phyloP scores from a whole-genome alignment of 2,329 filamentous ascomycete species.

The Neurospora crassa region DNA sequence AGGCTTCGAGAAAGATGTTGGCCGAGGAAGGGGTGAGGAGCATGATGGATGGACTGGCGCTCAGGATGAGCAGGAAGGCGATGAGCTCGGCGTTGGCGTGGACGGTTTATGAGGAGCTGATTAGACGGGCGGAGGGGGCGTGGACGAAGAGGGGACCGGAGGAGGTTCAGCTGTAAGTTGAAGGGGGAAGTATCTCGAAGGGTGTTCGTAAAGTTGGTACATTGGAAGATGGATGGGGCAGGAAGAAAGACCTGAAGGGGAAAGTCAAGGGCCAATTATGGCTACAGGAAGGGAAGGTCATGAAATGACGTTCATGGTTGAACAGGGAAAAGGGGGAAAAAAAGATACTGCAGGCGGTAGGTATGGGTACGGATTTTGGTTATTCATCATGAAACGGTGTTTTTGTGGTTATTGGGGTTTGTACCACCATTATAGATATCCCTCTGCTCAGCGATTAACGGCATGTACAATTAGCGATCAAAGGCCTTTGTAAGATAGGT shows the following conservation, averaged over 20 bases:
- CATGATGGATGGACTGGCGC: constrained; percentile 74
- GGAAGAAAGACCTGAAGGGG: too few relatives aligned
- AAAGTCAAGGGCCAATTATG: neutral
- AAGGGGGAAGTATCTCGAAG: too few relatives aligned
- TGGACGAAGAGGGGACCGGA: constrained; percentile 13
- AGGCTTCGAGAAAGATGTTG: constrained; percentile 70
- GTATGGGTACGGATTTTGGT: neutral
- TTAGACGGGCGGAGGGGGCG: constrained; percentile 52
- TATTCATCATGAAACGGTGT: neutral
- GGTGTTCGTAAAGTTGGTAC: too few relatives aligned
- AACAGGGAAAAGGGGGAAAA: neutral
- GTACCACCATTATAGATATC: neutral
- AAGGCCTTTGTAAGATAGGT: neutral
- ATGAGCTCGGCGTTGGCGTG: constrained; percentile 91
- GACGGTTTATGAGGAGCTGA: constrained; percentile 93
- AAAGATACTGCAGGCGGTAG: neutral
- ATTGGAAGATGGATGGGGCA: too few relatives aligned
- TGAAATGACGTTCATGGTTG: neutral
- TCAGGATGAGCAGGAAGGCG: constrained; percentile 86
- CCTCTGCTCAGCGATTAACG: neutral
- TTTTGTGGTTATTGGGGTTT: neutral
- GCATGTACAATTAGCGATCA: neutral
- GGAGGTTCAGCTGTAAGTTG: constrained; percentile 7
- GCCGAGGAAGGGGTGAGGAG: constrained; percentile 69
- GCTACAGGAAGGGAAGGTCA: neutral